Evolutionary conservation across 2,329 filamentous ascomycete genomes (phyloP), one percentile per base, ranked within the genome.

Genomic region (Fusarium verrucosum): DNA sequence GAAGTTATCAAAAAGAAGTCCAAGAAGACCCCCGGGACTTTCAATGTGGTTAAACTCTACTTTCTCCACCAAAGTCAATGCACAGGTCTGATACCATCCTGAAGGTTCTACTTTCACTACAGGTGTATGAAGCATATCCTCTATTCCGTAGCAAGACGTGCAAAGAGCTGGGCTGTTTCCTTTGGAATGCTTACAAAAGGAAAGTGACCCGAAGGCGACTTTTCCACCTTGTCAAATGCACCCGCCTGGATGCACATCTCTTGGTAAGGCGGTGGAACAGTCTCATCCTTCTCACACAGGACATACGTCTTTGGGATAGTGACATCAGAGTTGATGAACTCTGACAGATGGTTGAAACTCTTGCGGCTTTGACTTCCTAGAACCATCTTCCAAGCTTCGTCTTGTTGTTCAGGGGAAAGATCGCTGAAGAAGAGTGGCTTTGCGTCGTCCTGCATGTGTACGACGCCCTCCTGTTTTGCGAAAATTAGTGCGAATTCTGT

Each of bases 391-490:
- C 53, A 57, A 4, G 33, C 50, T 10, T 38, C n/a, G 6, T 57
- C 40, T 20, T 17, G 50, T 2, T 40, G 4, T 0, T 35, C n/a
- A 0, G 17, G 1, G 1, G 22, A 0, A 1, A 57, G 10, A 1
- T 57, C 53, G 0, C 33, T 57, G 5, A 46, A 57, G 13, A 57
- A 57, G 0, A 38, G 7, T 2, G 50, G 22, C 0, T 56, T 57
- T 11, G 35, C 40, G 1, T 4, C 19, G 0, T 47, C 40, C 2
- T 37, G 28, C 2, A 47, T 38, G 4, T 57, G 40, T 0, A 57
- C 10, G 1, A 57, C 6, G 0, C 50, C 32, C 4, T 10, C 33
- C 53, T 57, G 9, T 2, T 6, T 17, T 26, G 6, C 2, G 0
- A 9, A 0, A 1, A 7, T 55, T 4, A 55, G 25, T 1, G 14